These are phyloP conservation scores for Colletotrichum tamarilloi DNA, from an alignment of 2,329 filamentous ascomycete species.

Conservation along the genomic window DNA sequence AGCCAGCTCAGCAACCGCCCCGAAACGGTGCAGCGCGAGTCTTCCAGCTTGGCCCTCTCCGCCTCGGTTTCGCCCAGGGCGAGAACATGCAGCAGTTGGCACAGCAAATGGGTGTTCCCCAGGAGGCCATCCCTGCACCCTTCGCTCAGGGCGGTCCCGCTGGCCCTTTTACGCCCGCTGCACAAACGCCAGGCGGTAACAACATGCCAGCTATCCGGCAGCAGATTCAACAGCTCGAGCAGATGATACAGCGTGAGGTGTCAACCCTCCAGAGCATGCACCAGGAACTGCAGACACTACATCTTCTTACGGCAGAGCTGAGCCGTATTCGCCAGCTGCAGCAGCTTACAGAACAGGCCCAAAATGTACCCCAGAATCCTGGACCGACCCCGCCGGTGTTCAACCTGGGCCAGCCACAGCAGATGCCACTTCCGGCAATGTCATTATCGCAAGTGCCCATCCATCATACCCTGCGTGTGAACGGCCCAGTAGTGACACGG, in stretches of 20 bases:
- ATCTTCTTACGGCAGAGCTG: constrained; percentile 75
- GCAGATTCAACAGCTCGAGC: constrained; percentile 74
- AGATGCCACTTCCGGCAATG: constrained; percentile 27
- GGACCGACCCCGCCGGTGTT: constrained; percentile 32
- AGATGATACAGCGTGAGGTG: constrained; percentile 76
- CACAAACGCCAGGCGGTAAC: constrained; percentile 40
- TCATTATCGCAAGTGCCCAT: constrained; percentile 26
- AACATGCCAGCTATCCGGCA: constrained; percentile 61
- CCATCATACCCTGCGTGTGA: constrained; percentile 44
- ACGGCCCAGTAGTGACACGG: constrained; percentile 56
- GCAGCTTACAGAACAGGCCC: constrained; percentile 46
- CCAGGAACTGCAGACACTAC: constrained; percentile 76
- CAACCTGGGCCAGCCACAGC: constrained; percentile 37
- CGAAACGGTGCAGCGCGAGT: constrained; percentile 63
- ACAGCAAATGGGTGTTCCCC: constrained; percentile 66
- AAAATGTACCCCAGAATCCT: constrained; percentile 9
- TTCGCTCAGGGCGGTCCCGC: constrained; percentile 22
- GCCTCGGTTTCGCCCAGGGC: constrained; percentile 81
- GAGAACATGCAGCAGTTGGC: constrained; percentile 75
- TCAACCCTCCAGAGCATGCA: constrained; percentile 70
- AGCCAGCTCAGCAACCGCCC: constrained; percentile 40
- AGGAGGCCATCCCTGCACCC: constrained; percentile 36
- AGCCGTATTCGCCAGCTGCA: constrained; percentile 69
- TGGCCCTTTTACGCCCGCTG: constrained; percentile 37
- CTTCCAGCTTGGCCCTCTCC: constrained; percentile 79